Percentiles rank a stretch among this genome's conserved stretches.
Evolutionary conservation across 2,329 filamentous ascomycete species (phyloP).

Genomic region (Venturia aucupariae): DNA sequence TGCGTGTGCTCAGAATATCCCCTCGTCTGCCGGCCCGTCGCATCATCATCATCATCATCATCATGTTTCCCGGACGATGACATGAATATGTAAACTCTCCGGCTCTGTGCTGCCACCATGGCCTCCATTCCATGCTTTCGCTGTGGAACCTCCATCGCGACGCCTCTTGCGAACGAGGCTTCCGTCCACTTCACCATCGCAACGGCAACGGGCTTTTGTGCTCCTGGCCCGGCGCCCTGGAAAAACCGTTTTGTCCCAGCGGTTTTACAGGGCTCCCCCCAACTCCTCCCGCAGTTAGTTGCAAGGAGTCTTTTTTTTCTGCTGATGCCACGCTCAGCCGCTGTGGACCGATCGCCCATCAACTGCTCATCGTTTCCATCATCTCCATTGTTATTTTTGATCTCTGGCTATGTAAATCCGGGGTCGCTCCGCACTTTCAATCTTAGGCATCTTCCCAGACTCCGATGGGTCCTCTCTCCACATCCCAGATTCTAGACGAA

Average conservation of each 20-base stretch:
- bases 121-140: background rate
- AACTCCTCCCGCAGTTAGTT: background rate
- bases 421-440: background rate
- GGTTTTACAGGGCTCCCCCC: background rate
- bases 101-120: background rate
- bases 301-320: background rate
- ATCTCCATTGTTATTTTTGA: background rate
- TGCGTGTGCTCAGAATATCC: background rate
- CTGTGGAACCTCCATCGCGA: background rate
- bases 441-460: background rate
- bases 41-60: no score
- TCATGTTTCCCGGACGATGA: background rate
- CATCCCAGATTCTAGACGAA: background rate
- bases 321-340: background rate
- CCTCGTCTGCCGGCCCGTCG: background rate
- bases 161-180: background rate
- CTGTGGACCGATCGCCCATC: background rate
- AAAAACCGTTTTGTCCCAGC: background rate
- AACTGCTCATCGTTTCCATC: no score
- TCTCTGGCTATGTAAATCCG: background rate
- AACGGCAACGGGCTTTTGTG: background rate
- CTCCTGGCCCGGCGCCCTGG: background rate
- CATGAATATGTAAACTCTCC: background rate
- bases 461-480: background rate
- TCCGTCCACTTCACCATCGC: background rate